These are phyloP conservation scores for Botrytis fabae DNA, from an alignment of 2,329 filamentous ascomycete species.

Conservation along the genomic window DNA sequence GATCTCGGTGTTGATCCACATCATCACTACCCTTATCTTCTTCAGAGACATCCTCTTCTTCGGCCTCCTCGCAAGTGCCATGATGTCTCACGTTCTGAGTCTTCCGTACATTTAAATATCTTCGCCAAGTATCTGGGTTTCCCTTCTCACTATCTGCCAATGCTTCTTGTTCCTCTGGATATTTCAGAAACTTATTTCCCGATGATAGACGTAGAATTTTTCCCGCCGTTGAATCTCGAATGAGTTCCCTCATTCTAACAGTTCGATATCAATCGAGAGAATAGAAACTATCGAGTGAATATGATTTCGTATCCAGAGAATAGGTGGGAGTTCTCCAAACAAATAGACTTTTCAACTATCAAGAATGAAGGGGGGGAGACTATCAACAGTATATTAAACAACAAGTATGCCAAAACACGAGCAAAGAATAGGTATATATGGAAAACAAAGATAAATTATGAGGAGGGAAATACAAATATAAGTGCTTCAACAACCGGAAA, in stretches of 20 bases:
- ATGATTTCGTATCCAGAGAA: not conserved
- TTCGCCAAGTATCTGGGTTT: not conserved
- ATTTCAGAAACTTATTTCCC: not conserved
- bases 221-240: constrained; percentile 14
- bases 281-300: not conserved
- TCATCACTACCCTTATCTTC: not conserved
- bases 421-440: not conserved
- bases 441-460: not conserved
- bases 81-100: constrained; percentile 4
- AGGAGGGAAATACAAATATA: not conserved
- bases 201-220: not conserved
- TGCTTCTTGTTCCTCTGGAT: not conserved
- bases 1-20: not conserved
- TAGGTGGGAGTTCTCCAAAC: not conserved
- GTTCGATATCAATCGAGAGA: not conserved
- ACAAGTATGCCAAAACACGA: not conserved
- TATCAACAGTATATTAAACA: not conserved
- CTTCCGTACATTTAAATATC: not conserved
- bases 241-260: constrained; percentile 9
- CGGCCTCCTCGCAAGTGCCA: not conserved
- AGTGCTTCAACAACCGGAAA: not conserved
- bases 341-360: not conserved
- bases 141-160: not conserved
- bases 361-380: too few relatives aligned
- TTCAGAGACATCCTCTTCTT: not conserved